Base-by-base conservation (phyloP, 768 basidiomycete species). In the Imleria badia region DNA sequence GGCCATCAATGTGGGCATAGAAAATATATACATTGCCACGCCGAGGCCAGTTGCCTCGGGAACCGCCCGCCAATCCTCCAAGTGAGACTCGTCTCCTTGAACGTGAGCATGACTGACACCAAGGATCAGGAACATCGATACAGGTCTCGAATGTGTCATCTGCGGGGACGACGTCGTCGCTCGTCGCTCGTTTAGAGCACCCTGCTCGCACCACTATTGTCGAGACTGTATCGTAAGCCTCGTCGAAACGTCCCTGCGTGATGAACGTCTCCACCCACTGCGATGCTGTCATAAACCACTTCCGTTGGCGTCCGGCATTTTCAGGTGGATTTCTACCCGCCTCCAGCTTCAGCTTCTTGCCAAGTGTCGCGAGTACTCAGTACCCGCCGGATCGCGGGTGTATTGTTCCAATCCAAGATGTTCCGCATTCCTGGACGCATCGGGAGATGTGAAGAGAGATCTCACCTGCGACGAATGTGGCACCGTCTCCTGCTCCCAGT, bases 191-290 rank as follows among this genome's bases (percentile, higher is more conserved):
- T 70, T 80, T n/a, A 60, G 57, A 15, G 75, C 77, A 1, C 68
- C 77, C 3, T 84, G 83, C 61, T 59, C 61, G 1, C 80, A 84
- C 58, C 51, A 63, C 43, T 80, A 84, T 54, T 83, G 81, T 66
- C 58, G 56, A 17, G 64, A 49, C n/a, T 85, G 82, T 52, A 40
- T 81, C 33, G 48, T 59, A 1, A 66, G 68, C 31, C 74, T 83
- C 33, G 76, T 78, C 17, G 62, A 73, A 43, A 52, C 75, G 0
- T 75, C 77, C 20, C 72, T 73, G 12, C 70, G 66, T 4, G 83
- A 85, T 57, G 83, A 84, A 55, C 71, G 77, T 0, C 73, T 83
- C 5, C 76, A 75, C 51, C 82, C 83, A 0, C 70, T 81, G 10
- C 74, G 77, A 34, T 85, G 82, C 60, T 84, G 81, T 63, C 63